Conservation (phyloP, 176 grass and related monocot species). For the Bromus sterilis region DNA sequence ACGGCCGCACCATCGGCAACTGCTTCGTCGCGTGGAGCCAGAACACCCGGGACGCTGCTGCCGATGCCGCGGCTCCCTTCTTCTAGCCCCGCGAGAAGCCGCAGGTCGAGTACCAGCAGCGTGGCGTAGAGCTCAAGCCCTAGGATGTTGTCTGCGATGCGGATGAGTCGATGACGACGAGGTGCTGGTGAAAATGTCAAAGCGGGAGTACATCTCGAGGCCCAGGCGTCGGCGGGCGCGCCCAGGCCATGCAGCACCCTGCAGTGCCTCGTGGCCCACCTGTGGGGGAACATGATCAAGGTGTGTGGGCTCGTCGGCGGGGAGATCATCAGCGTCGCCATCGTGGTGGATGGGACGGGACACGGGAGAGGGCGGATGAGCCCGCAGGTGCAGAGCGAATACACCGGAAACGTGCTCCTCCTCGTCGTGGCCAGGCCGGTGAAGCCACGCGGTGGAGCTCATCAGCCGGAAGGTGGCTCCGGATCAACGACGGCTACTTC, state of each 20-base stretch:
- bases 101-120: background rate
- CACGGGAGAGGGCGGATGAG: background rate
- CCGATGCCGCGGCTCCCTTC: background rate
- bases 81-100: background rate
- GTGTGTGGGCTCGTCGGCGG: background rate
- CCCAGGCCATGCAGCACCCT: background rate
- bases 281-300: background rate
- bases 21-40: background rate
- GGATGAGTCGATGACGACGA: background rate
- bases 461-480: background rate
- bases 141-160: rapidly evolving
- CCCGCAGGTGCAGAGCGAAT: background rate
- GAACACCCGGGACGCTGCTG: background rate
- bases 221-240: background rate
- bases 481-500: slow-evolving; percentile 9
- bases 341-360: slow-evolving; percentile 5
- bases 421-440: slow-evolving; percentile 1
- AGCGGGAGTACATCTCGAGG: background rate
- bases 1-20: background rate
- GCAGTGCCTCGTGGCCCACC: slow-evolving; percentile 1
- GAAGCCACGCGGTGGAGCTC: background rate
- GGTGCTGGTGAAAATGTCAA: background rate
- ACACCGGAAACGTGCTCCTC: slow-evolving; percentile 5
- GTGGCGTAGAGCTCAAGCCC: background rate
- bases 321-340: background rate